These are phyloP conservation scores for Botryotinia calthae DNA, from an alignment of 2,329 filamentous ascomycete species.

Conservation along the genomic window DNA sequence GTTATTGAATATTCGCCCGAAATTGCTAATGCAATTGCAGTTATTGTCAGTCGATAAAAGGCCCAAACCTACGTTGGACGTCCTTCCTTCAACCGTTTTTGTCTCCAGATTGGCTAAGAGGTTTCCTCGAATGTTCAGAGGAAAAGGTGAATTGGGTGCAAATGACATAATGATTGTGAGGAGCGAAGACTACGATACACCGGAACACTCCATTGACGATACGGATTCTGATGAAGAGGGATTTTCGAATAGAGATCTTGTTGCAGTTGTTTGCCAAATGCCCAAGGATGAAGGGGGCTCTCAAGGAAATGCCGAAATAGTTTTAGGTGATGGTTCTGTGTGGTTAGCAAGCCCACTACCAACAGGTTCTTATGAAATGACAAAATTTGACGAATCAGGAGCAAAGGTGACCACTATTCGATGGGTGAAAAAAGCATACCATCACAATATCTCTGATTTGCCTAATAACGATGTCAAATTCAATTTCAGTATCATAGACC, in stretches of 20 bases:
- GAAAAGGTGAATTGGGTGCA: conserved; percentile 60
- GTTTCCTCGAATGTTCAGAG: conserved; percentile 62
- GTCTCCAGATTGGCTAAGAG: conserved; percentile 58
- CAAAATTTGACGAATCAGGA: conserved; percentile 52
- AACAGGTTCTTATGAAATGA: conserved; percentile 65
- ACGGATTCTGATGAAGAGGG: conserved; percentile 52
- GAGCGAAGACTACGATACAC: conserved; percentile 61
- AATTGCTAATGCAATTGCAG: conserved; percentile 70
- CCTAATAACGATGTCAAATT: conserved; percentile 53
- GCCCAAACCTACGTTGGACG: conserved; percentile 67
- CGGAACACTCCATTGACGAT: conserved; percentile 50
- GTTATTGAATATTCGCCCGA: conserved; percentile 62
- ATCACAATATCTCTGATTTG: conserved; percentile 38
- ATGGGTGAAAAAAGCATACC: conserved; percentile 59
- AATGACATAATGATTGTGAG: conserved; percentile 70
- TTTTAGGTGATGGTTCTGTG: conserved; percentile 60
- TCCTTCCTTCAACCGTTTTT: conserved; percentile 67
- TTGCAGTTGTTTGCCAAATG: conserved; percentile 67
- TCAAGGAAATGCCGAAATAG: conserved; percentile 53
- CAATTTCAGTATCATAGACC: conserved; percentile 75
- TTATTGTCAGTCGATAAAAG: conserved; percentile 58
- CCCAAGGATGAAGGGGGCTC: conserved; percentile 50
- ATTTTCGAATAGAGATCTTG: conserved; percentile 52
- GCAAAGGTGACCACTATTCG: conserved; percentile 56
- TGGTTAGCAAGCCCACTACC: conserved; percentile 55